Evolutionary conservation across 2,329 filamentous ascomycete species (phyloP), one percentile per base, ranked within the genome.

Genomic region (Cryphonectria japonica): DNA sequence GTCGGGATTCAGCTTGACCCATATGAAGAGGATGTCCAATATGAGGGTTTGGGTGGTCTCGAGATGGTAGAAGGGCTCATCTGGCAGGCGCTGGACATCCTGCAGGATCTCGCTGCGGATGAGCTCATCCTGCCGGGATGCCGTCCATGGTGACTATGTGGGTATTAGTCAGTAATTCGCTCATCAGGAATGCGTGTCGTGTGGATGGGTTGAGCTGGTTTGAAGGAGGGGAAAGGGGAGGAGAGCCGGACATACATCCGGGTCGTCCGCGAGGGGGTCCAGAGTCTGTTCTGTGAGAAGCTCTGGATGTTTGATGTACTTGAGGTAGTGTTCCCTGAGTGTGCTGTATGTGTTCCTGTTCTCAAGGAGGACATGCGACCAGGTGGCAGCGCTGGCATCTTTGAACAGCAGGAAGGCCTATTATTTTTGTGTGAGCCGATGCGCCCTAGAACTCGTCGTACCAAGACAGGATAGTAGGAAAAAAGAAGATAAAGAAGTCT

Each of bases 31-130:
- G 43, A 98, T 90, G 78, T 99, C 93, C 43, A 97, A 83, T 76
- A 99, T 91, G 80, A 93, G 92, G 59, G 85, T 86, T 79, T 98
- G 96, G 0, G 93, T 93, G 19, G 86, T 83, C 16, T 91, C 88
- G 75, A 95, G 88, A 70, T 95, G 94, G 77, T 98, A 99, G 79
- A 95, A 97, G 63, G 89, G 88, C 77, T 96, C 95, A 76, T 98
- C 96, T 7, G 95, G 96, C 80, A 98, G 93, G 74, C 96, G 88
- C 76, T 96, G 92, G 26, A 99, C 95, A 83, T 99, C 96, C 82
- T 98, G 96, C 70, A 92, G 88, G 69, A 99, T 98, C 80, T 99
- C 96, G 66, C 91, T 89, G 73, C 95, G 89, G 46, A 97, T 87
- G 63, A 89, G 84, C 83, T 98, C 94, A 80, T 99, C 95, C 76